phyloP scores from a whole-genome alignment of 345 rosid species.

The Pistacia atlantica region DNA sequence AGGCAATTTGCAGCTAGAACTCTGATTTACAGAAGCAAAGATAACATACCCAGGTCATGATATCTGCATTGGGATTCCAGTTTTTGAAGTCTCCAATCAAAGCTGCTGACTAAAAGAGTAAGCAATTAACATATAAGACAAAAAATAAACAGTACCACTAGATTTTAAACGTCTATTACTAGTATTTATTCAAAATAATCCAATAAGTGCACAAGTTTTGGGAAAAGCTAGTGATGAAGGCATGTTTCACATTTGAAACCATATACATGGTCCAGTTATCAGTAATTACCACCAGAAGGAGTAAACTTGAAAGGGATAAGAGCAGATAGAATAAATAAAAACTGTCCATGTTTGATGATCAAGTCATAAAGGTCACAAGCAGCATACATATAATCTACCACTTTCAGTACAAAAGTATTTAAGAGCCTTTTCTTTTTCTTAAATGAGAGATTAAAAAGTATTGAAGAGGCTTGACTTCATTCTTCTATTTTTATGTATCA shows the following conservation, averaged over 20 bases:
- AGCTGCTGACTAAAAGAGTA: conserved; percentile 72
- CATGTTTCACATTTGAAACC: not conserved
- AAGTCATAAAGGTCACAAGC: not conserved
- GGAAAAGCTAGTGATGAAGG: not conserved
- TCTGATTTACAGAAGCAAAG: conserved; percentile 13
- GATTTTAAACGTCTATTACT: not conserved
- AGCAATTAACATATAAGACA: conserved; percentile 14
- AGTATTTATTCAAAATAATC: not conserved
- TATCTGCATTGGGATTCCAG: conserved; percentile 82
- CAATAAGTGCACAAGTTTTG: not conserved
- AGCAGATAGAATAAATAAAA: not conserved
- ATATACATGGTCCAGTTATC: not conserved
- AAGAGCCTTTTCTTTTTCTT: not conserved
- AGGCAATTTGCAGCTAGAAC: not conserved
- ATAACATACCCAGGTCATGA: conserved; percentile 75
- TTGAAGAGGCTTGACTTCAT: not conserved
- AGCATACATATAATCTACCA: not conserved
- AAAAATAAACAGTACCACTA: not conserved
- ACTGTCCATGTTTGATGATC: not conserved
- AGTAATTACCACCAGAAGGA: not conserved
- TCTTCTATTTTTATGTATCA: not conserved
- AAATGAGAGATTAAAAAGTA: no score
- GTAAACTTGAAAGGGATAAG: not conserved
- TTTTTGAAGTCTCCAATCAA: conserved; percentile 95
- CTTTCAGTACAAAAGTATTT: not conserved